phyloP scores from a whole-genome alignment of 306 rosid species.

The Lathyrus aphaca region DNA sequence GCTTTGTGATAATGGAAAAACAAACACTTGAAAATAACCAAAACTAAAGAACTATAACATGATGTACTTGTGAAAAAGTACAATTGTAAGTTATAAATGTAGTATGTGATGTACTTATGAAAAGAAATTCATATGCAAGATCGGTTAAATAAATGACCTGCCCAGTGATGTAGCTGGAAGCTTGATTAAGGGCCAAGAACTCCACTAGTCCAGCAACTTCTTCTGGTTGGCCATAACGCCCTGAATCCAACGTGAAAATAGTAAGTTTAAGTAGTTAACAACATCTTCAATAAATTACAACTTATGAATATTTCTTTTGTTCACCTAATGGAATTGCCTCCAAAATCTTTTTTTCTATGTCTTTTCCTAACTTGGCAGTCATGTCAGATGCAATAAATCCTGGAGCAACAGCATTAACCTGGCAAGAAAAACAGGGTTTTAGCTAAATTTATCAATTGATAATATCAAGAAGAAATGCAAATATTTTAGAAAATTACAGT shows the following conservation, averaged over 20 bases:
- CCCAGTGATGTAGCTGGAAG: slow-evolving; percentile 91
- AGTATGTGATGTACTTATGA: background rate
- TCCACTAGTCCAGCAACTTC: slow-evolving; percentile 98
- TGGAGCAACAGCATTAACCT: slow-evolving; percentile 99
- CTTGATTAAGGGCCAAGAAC: slow-evolving; percentile 88
- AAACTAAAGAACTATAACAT: background rate
- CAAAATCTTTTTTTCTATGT: slow-evolving; percentile 81
- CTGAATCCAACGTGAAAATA: slow-evolving; percentile 51
- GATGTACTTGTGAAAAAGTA: background rate
- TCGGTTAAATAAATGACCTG: slow-evolving; percentile 57
- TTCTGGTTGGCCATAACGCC: slow-evolving; percentile 92
- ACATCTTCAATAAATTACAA: slow-evolving; percentile 25
- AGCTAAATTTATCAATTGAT: slow-evolving; percentile 31
- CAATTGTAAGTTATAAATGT: background rate
- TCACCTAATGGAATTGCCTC: slow-evolving; percentile 86
- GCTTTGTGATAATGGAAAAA: background rate
- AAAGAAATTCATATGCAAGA: background rate
- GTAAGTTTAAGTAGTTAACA: slow-evolving; percentile 9
- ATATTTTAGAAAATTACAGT: slow-evolving; percentile 51
- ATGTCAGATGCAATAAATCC: slow-evolving; percentile 97
- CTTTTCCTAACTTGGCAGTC: slow-evolving; percentile 90
- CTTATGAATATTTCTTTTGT: slow-evolving; percentile 9
- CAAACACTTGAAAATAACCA: background rate
- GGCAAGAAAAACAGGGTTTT: slow-evolving; percentile 35
- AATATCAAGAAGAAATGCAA: slow-evolving; percentile 26